Base-by-base conservation (phyloP, 345 rosid species). In the Salix dunnii region DNA sequence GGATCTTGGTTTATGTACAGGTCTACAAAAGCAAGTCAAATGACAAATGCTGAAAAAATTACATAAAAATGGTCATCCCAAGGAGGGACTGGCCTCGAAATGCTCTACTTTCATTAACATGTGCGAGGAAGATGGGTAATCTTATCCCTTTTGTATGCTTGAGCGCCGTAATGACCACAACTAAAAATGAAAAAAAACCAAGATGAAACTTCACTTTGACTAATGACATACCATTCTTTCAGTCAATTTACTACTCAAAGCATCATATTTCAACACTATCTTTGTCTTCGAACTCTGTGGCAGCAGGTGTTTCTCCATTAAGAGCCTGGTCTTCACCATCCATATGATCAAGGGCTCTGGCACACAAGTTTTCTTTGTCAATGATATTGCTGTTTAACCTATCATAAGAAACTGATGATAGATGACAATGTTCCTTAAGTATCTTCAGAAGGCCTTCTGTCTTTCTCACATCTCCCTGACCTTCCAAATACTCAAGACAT, bases 401-500 rank as follows among this genome's bases (percentile, higher is more conserved):
- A 36, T 67, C 70, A 43, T 3, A 43, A n/a, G 67, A 25, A 40
- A 13, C 18, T 8, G 31, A 6, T 36, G 61, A 33, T 7, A 67
- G 18, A 78, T 27, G 64, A 70, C 65, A 71, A 43, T 63, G 58
- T 28, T 76, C 81, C 13, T 30, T 42, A 14, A 76, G 48, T 63
- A 60, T 64, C 69, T 33, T 55, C 70, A 77, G n/a, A 20, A 81
- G 58, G 73, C 65, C 84, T 48, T 76, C 63, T 33, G 72, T 81
- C 46, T 8, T 74, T 69, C 70, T 85, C 64, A 73, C n/a, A 69
- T 85, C 83, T 64, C 79, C 80, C 51, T 72, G 40, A 10, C 73
- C 35, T 71, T 84, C 77, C 17, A 86, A 65, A 72, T 83, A 85
- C 28, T 83, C 80, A 25, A 84, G 81, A 86, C 86, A 86, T 48